These are phyloP conservation scores for Tubosaeta sp. DNA, from an alignment of 768 basidiomycete genomes.

Conservation along the genomic window DNA sequence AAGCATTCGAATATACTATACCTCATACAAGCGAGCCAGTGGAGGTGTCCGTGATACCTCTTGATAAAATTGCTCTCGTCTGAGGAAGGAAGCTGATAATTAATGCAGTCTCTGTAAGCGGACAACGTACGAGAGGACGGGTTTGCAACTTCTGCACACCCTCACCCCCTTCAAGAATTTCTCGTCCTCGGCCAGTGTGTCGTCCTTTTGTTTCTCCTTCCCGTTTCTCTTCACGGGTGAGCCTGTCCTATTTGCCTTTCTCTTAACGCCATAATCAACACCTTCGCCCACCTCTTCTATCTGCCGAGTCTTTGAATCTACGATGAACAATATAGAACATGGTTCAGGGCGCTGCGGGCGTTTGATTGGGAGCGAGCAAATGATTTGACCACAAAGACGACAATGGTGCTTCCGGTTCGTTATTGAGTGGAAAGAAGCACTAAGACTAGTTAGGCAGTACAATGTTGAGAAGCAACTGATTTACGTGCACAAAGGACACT, in stretches of 20 bases:
- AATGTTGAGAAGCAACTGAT: slow-evolving; percentile 19
- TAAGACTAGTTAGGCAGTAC: slow-evolving; percentile 21
- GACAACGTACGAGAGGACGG: slow-evolving; percentile 68
- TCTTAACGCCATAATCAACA: slow-evolving; percentile 76
- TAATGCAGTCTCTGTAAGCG: neutral
- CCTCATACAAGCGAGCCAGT: slow-evolving; percentile 70
- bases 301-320: slow-evolving; percentile 68
- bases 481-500: slow-evolving; percentile 85
- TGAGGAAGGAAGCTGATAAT: slow-evolving; percentile 24
- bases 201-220: slow-evolving; percentile 34
- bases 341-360: slow-evolving; percentile 57
- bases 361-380: slow-evolving; percentile 85
- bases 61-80: slow-evolving; percentile 75
- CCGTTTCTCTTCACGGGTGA: slow-evolving; percentile 14
- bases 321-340: slow-evolving; percentile 82
- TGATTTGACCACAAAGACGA: slow-evolving; percentile 85
- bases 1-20: slow-evolving; percentile 24
- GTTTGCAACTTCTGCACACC: slow-evolving; percentile 81
- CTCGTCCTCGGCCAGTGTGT: slow-evolving; percentile 57
- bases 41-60: slow-evolving; percentile 56
- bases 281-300: slow-evolving; percentile 86
- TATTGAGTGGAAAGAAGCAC: slow-evolving; percentile 77
- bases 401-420: slow-evolving; percentile 97
- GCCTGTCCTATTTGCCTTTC: slow-evolving; percentile 30
- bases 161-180: slow-evolving; percentile 87